A percentile compares a stretch with the other conserved stretches of the same genome.
These are phyloP conservation scores for Lipomyces chichibuensis DNA, from an alignment of 805 yeast genomes.

Conservation along the genomic window DNA sequence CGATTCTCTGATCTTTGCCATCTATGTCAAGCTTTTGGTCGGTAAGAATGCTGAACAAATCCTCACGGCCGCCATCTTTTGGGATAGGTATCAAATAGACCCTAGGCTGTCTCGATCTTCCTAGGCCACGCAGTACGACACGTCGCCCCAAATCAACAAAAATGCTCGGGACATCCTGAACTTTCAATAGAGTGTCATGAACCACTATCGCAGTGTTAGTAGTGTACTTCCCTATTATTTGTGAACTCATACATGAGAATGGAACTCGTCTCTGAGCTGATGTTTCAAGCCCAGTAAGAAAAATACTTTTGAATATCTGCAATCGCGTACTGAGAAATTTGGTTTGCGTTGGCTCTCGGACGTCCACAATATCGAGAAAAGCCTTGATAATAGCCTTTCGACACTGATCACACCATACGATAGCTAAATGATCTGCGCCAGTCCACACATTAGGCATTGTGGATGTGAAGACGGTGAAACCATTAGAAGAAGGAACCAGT, in stretches of 20 bases:
- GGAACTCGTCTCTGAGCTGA: constrained; percentile 15
- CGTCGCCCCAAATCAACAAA: constrained; percentile 24
- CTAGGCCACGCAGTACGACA: constrained; percentile 25
- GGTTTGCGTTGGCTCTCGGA: constrained; percentile 50
- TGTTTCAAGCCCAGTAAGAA: constrained; percentile 44
- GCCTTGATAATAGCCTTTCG: constrained; percentile 63
- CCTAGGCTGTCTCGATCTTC: constrained; percentile 24
- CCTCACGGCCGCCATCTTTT: constrained; percentile 23
- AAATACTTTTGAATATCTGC: constrained; percentile 53
- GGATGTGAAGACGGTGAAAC: constrained; percentile 79
- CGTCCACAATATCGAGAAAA: constrained; percentile 61
- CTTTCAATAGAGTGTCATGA: constrained; percentile 38
- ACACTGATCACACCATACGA: constrained; percentile 94
- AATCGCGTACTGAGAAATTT: constrained; percentile 59
- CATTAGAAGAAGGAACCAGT: constrained; percentile 71
- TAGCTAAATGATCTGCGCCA: constrained; percentile 89
- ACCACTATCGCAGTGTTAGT: constrained; percentile 1
- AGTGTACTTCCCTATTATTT: not conserved
- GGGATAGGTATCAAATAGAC: constrained; percentile 37
- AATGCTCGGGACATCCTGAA: constrained; percentile 20
- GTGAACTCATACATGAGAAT: constrained; percentile 16
- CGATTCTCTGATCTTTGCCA: constrained; percentile 35
- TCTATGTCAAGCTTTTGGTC: constrained; percentile 34
- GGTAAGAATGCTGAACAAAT: constrained; percentile 38
- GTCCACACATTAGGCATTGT: constrained; percentile 93